These are phyloP conservation scores for Dryas integrifolia DNA, from an alignment of 331 rosid species.

Conservation along the genomic window DNA sequence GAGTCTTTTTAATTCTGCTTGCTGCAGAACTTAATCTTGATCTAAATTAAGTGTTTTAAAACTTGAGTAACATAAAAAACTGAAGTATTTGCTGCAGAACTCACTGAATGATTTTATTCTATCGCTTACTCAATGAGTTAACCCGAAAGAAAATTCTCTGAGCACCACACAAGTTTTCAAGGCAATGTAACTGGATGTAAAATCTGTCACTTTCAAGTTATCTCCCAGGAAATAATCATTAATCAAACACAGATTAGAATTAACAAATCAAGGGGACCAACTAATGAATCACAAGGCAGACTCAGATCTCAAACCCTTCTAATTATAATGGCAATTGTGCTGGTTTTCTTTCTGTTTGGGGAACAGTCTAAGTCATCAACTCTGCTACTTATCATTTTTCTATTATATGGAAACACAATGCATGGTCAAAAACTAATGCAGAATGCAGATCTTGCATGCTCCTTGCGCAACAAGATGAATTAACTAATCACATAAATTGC, in stretches of 20 bases:
- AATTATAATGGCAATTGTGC: neutral
- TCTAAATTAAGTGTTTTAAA: too few species aligned
- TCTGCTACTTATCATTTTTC: neutral
- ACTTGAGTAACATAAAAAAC: too few species aligned
- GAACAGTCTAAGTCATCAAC: neutral
- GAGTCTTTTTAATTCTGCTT: too few species aligned
- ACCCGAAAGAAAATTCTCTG: too few species aligned
- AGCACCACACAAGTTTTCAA: too few species aligned
- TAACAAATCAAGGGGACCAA: neutral
- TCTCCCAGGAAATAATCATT: neutral
- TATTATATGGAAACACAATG: neutral
- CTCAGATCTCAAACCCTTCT: conserved; percentile 10
- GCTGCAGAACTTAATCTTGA: too few species aligned
- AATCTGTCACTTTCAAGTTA: neutral
- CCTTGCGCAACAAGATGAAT: neutral
- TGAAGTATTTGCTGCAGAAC: too few species aligned
- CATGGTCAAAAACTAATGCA: neutral
- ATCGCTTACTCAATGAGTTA: too few species aligned
- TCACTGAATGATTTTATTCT: too few species aligned
- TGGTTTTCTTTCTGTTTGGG: neutral
- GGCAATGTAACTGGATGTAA: too few species aligned
- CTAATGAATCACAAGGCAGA: conserved; percentile 27
- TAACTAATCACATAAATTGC: conserved; percentile 15
- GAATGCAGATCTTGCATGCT: neutral
- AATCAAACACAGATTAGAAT: neutral